Base-by-base conservation (phyloP, 108 stramenopile species). In the Skeletonema menzelii region DNA sequence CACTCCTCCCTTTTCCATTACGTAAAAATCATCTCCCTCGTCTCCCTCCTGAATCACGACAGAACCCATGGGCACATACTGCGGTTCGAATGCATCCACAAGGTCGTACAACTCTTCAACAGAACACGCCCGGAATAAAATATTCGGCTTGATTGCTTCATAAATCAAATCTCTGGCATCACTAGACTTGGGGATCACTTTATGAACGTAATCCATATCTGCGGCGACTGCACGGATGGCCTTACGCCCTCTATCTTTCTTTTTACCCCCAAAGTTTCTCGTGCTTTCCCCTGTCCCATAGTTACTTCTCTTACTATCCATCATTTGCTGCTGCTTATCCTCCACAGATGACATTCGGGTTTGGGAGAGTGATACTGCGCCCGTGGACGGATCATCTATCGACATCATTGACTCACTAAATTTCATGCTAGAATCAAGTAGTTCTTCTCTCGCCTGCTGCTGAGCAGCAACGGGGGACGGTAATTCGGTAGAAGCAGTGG, bases 1-100 rank as follows among this genome's bases (percentile, higher is more conserved):
- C 34, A 88, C 78, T 8, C 56, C 70, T 13, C 90, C 90, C 11
- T 44, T 38, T 32, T 85, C 73, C 55, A 91, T 59, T 0, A 88
- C 90, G 61, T 85, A 91, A 59, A 91, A 91, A 58, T 84, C 46
- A 61, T 91, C 86, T 0, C 88, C 88, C 34, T 82, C 73, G 17
- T 88, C 90, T 46, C 87, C 90, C 63, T 91, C 87, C 13, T 63
- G 44, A 56, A 88, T 91, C 34, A 88, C 85, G 47, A 73, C 56
- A 5, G 46, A 40, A 5, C 76, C 76, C 17, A 63, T 70, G 5
- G 26, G 27, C 11, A 65, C 79, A 34, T 73, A 59, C 46, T 75
- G 63, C 2, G 63, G 56, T 67, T 83, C 73, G 27, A 86, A 86
- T 46, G 80, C 84, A 59, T 84, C 84, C 20, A 88, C 79, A 17